Base-by-base conservation (phyloP, 345 rosid species). In the Gynandropsis gynandra region DNA sequence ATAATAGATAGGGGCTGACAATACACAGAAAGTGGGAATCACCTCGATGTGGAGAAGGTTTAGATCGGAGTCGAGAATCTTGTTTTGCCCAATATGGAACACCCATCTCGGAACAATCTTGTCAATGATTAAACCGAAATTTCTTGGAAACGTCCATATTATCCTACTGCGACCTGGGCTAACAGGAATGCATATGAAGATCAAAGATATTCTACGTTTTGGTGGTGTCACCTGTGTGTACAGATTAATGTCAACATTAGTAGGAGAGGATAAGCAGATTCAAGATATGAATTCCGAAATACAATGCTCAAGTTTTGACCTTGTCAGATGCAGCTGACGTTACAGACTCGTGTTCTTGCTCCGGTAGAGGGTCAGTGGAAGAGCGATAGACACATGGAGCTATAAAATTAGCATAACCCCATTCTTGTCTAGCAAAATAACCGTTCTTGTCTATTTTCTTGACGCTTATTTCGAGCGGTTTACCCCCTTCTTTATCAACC, bases 41-140 rank as follows among this genome's bases (percentile, higher is more conserved):
- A 89, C 97, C 94, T 86, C 86, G 17, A 79, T 69, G 57, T 81
- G 95, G 72, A 86, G 97, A 46, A 89, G 84, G 65, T 80, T 83
- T 51, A 89, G 64, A 72, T 85, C 94, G 21, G 94, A 83, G 81
- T 89, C 97, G 34, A 89, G 77, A 63, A 89, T 71, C 40, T 80
- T 75, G 70, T 85, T 89, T 43, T 76, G 81, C 42, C 82, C 79
- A 49, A 83, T 58, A 40, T 89, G 97, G 68, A 85, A 89, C 46
- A 85, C 42, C 95, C 97, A 89, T 50, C 95, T 66, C 7, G 97
- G 95, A 34, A 85, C 53, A 54, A 89, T 64, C 71, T 72, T 77
- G 49, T 89, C 94, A 9, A 83, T 73, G 80, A 80, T 64, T 44
- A 78, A 18, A 8, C 75, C 86, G 32, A 83, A 81, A 16, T 89